Percentiles rank a stretch among this genome's conserved stretches.
These are phyloP conservation scores for Cymodocea nodosa DNA, from an alignment of 116 monocot species.

Conservation along the genomic window DNA sequence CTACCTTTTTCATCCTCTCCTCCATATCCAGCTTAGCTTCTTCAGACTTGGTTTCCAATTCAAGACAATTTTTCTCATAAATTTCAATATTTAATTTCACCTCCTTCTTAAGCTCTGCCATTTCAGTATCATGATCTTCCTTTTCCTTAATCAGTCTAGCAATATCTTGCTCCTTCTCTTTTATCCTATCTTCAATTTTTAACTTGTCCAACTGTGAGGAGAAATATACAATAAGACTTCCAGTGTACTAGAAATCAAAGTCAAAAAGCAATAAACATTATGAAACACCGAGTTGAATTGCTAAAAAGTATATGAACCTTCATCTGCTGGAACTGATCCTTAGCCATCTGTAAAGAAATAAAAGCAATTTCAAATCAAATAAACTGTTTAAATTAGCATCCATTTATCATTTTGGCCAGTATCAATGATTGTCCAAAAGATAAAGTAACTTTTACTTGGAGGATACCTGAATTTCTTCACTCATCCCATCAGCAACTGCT, in stretches of 20 bases:
- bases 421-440: not conserved
- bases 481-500: conserved; percentile 66
- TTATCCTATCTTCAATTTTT: conserved; percentile 33
- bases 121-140: conserved; percentile 31
- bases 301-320: conserved; percentile 4
- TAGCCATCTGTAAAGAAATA: conserved; percentile 5
- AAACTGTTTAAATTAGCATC: not conserved
- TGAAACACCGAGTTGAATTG: not conserved
- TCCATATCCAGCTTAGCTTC: conserved; percentile 23
- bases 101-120: conserved; percentile 49
- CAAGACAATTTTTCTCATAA: conserved; percentile 25
- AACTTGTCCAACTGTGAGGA: conserved; percentile 31
- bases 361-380: not conserved
- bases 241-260: conserved; percentile 1
- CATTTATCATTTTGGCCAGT: not conserved
- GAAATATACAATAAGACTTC: not conserved
- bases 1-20: conserved; percentile 35
- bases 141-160: conserved; percentile 44
- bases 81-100: conserved; percentile 24
- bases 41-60: conserved; percentile 19
- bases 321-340: conserved; percentile 3
- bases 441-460: not conserved
- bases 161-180: conserved; percentile 40
- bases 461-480: conserved; percentile 74
- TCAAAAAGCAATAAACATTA: not conserved